Base-by-base conservation (phyloP, 495 filamentous ascomycete species). In the Cladorrhinum samala region DNA sequence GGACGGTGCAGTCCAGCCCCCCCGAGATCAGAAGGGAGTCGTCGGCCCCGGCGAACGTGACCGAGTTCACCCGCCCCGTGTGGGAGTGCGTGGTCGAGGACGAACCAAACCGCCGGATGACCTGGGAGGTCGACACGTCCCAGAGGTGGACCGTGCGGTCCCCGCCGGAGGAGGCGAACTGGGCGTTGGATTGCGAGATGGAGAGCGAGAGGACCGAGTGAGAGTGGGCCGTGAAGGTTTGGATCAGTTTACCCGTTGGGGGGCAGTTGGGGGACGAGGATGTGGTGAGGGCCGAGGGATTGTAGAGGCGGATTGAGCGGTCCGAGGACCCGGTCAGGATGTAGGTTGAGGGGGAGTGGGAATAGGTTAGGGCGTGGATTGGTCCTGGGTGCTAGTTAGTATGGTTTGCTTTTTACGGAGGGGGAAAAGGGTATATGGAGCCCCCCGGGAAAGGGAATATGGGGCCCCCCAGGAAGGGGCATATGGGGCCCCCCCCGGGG, bases 121-220 rank as follows among this genome's bases (percentile, higher is more conserved):
- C 95, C 58, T 72, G 71, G 8, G 85, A 89, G 27, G 27, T 33
- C 5, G 27, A 33, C 5, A 96, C 93, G 71, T 98, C 93, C 93
- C 93, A 98, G 16, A 95, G 78, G 63, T 95, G 95, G 3, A 95
- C 88, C 59, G 77, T 78, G 58, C 88, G 83, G 74, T 98, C 93
- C 40, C 94, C 93, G 64, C 93, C 93, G 2, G 83, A 80, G 39
- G 82, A 87, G 19, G 81, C 82, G 65, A 97, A 95, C 25, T 79
- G 79, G 45, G 85, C 77, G 76, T 98, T 98, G 71, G 87, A 83
- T 42, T 66, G 55, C n/a, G 81, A 71, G 46, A 95, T 84, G 55
- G 79, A 76, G 39, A 98, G 72, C 53, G 87, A 85, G 54, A 96
- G 86, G 39, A 98, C 86, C 41, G 86, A 84, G 78, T 97, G 91